Evolutionary conservation across 345 rosid species (phyloP).

Genomic region (Eucalyptus sp.): DNA sequence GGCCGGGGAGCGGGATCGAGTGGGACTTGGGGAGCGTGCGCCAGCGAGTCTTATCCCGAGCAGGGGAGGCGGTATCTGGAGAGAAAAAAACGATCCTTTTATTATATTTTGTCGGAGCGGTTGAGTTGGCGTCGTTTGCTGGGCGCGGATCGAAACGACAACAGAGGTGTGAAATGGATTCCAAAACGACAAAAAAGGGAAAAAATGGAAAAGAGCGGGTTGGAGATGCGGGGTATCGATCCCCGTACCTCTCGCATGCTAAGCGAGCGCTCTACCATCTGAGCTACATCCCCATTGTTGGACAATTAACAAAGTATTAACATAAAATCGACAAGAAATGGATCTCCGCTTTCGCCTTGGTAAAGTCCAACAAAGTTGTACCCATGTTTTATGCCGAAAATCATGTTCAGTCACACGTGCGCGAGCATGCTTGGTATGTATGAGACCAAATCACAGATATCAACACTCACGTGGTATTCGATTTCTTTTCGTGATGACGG

Average conservation of each 20-base stretch:
- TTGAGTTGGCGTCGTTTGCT: fast-evolving
- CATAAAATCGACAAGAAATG: fast-evolving
- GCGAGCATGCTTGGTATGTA: background rate
- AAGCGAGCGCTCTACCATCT: constrained; percentile 72
- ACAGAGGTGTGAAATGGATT: background rate
- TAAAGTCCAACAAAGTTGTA: background rate
- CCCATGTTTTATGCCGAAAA: background rate
- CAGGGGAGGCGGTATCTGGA: background rate
- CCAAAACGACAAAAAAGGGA: background rate
- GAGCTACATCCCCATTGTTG: constrained; percentile 47
- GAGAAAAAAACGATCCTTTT: background rate
- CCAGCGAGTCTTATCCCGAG: background rate
- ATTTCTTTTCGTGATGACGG: background rate
- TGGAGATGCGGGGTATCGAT: constrained; percentile 47
- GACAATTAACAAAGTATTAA: fast-evolving
- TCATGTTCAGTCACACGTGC: background rate
- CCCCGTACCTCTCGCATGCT: constrained; percentile 61
- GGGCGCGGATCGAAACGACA: background rate
- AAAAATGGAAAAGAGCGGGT: background rate
- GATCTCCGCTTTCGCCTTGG: too few species aligned
- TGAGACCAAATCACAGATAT: background rate
- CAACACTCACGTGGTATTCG: fast-evolving
- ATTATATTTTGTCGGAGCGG: background rate
- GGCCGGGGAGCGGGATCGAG: background rate
- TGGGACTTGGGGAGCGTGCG: background rate